phyloP scores from a whole-genome alignment of 306 rosid species.

The Medicago lupulina region DNA sequence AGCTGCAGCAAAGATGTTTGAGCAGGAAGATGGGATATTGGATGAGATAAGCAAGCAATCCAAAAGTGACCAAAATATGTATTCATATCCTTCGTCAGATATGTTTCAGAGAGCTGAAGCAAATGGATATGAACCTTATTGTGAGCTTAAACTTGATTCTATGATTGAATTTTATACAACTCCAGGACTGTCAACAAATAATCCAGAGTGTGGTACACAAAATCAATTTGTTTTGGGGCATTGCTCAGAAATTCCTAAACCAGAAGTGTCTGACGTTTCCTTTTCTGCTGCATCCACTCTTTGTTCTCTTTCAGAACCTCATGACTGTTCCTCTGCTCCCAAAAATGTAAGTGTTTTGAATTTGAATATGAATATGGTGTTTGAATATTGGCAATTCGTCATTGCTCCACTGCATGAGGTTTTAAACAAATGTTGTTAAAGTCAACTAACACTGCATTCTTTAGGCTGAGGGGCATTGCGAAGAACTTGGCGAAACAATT shows the following conservation, averaged over 20 bases:
- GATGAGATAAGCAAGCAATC: conserved; percentile 58
- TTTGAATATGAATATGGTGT: conserved; percentile 25
- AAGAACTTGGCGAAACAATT: conserved; percentile 49
- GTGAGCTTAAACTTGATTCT: conserved; percentile 64
- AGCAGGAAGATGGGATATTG: conserved; percentile 63
- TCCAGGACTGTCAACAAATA: conserved; percentile 51
- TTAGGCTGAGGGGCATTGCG: conserved; percentile 61
- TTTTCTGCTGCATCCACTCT: conserved; percentile 60
- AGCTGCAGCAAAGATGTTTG: conserved; percentile 83
- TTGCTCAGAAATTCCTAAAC: conserved; percentile 43
- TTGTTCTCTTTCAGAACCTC: conserved; percentile 60
- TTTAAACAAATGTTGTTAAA: conserved; percentile 17
- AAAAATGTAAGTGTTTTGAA: conserved; percentile 56
- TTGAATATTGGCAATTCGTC: conserved; percentile 34
- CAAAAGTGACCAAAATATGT: conserved; percentile 58
- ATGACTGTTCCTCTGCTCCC: conserved; percentile 45
- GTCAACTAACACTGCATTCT: conserved; percentile 38
- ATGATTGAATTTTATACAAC: conserved; percentile 46
- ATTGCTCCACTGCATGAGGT: conserved; percentile 36
- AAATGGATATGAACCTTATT: conserved; percentile 71
- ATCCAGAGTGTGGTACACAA: conserved; percentile 48
- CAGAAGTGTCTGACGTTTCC: conserved; percentile 60
- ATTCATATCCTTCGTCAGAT: conserved; percentile 61
- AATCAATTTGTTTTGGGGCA: conserved; percentile 39
- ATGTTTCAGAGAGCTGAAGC: conserved; percentile 66